phyloP scores from a whole-genome alignment of 257 asterid species.

The Penstemon davidsonii region DNA sequence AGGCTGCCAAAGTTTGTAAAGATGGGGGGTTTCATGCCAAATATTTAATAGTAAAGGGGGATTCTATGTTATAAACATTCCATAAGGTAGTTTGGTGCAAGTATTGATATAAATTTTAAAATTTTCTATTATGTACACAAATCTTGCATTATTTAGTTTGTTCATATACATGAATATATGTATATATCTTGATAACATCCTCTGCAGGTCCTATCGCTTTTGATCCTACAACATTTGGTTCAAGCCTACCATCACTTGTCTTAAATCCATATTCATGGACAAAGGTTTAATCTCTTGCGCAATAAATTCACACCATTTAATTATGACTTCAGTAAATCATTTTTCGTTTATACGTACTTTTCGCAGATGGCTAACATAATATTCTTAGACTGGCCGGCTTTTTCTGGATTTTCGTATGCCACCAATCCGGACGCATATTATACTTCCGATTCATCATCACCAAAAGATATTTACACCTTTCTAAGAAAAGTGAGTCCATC shows the following conservation, averaged over 20 bases:
- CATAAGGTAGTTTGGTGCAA: too few relatives aligned
- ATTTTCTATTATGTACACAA: not conserved
- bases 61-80: too few relatives aligned
- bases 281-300: conserved; percentile 10
- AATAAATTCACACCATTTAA: not conserved
- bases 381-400: conserved; percentile 23
- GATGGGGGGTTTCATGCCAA: too few relatives aligned
- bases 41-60: too few relatives aligned
- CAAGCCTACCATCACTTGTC: conserved; percentile 10
- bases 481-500: too few relatives aligned
- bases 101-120: not conserved
- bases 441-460: not conserved
- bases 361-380: conserved; percentile 12
- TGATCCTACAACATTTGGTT: conserved; percentile 20
- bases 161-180: not conserved
- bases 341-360: not conserved
- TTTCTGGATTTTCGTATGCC: conserved; percentile 28
- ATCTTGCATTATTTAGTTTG: not conserved
- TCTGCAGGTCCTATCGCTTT: conserved; percentile 20
- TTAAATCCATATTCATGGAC: conserved; percentile 24
- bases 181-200: too few relatives aligned
- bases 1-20: too few relatives aligned
- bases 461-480: not conserved
- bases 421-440: not conserved
- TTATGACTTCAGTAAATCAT: not conserved